Percentiles rank a stretch among this genome's conserved stretches.
phyloP scores from a whole-genome alignment of 805 yeast species.

The Blastobotrys parvus region DNA sequence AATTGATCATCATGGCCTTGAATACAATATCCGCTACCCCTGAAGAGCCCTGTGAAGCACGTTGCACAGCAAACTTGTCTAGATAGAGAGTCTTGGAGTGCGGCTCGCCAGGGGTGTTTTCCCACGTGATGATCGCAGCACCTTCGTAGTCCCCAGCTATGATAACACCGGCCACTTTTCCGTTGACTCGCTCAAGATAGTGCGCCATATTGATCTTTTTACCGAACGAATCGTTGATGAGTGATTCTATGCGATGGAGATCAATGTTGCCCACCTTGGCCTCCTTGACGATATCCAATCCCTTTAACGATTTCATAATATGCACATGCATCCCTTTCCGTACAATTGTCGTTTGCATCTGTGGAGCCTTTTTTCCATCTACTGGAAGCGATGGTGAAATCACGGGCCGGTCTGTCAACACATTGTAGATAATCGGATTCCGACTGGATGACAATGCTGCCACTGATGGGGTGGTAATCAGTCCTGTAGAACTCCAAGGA shows the following conservation, averaged over 20 bases:
- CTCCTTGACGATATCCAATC: slow-evolving; percentile 35
- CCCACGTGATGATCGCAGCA: slow-evolving; percentile 88
- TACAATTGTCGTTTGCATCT: slow-evolving; percentile 66
- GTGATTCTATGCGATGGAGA: slow-evolving; percentile 43
- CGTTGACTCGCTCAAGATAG: slow-evolving; percentile 59
- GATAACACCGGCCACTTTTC: slow-evolving; percentile 63
- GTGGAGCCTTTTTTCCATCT: slow-evolving; percentile 46
- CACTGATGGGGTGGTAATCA: slow-evolving; percentile 75
- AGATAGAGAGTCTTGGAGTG: slow-evolving; percentile 61
- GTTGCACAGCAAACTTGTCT: slow-evolving; percentile 89
- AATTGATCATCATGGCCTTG: slow-evolving; percentile 58
- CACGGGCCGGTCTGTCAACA: slow-evolving; percentile 84
- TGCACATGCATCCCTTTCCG: slow-evolving; percentile 63
- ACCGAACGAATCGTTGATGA: slow-evolving; percentile 76
- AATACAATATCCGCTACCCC: slow-evolving; percentile 92
- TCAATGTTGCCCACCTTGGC: slow-evolving; percentile 40
- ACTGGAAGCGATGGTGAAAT: slow-evolving; percentile 88
- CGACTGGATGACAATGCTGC: slow-evolving; percentile 47
- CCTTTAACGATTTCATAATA: slow-evolving; percentile 30
- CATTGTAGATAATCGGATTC: slow-evolving; percentile 84
- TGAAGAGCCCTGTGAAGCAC: slow-evolving; percentile 77
- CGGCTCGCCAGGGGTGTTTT: slow-evolving; percentile 23
- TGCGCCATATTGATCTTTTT: slow-evolving; percentile 54
- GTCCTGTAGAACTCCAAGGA: slow-evolving; percentile 60
- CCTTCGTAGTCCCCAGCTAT: slow-evolving; percentile 95